phyloP scores from a whole-genome alignment of 2,329 filamentous ascomycete genomes.

The Aspergillus sp. region DNA sequence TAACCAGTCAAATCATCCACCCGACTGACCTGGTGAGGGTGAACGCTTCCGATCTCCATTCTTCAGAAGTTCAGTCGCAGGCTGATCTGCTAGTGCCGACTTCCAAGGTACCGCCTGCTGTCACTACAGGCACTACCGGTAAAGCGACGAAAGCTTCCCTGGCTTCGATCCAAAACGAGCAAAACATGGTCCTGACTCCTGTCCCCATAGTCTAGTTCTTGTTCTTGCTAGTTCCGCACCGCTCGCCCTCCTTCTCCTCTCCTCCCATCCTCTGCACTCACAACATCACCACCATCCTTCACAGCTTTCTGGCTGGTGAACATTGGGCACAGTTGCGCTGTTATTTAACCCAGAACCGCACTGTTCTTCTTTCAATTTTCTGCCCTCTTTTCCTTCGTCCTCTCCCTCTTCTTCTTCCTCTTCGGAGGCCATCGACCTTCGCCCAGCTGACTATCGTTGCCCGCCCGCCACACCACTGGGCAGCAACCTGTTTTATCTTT shows the following conservation, averaged over 20 bases:
- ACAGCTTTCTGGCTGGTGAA: constrained; percentile 14
- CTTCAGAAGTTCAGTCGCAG: neutral
- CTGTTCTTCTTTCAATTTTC: constrained; percentile 2
- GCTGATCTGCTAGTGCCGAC: neutral
- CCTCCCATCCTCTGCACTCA: neutral
- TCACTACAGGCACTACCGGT: neutral
- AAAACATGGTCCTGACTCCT: neutral
- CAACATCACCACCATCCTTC: neutral
- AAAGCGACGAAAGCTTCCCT: constrained; percentile 8
- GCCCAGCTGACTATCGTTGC: neutral
- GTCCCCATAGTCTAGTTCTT: constrained; percentile 12
- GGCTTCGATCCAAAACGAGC: constrained; percentile 2
- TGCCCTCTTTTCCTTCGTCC: neutral
- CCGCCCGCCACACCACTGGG: constrained; percentile 5
- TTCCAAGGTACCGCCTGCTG: neutral
- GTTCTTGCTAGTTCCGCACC: constrained; percentile 13
- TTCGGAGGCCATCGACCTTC: constrained; percentile 19
- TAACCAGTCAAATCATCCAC: constrained; percentile 6
- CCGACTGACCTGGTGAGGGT: constrained; percentile 10
- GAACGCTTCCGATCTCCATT: neutral
- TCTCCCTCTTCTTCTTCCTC: constrained; percentile 20
- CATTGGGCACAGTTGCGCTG: constrained; percentile 6
- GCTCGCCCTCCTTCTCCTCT: neutral
- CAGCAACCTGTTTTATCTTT: neutral
- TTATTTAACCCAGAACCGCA: constrained; percentile 13